A percentile compares a stretch with the other conserved stretches of the same genome.
Conservation (phyloP, 2,329 filamentous ascomycete genomes). For the Colletotrichum siamense region DNA sequence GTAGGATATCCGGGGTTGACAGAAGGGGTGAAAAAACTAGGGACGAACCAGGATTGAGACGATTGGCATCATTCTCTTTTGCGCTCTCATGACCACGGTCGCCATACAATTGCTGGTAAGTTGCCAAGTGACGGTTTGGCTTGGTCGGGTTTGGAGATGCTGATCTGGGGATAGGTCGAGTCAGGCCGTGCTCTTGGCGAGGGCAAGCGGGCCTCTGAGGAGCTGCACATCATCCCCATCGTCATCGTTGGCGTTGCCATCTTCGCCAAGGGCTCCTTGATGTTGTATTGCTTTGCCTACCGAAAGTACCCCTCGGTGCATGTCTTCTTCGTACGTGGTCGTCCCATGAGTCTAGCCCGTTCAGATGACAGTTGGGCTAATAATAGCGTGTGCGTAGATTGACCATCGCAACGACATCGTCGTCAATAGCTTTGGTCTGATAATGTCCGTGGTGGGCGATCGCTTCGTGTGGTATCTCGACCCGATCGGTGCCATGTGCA, state of each 20-base stretch:
- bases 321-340: conserved; percentile 53
- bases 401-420: conserved; percentile 63
- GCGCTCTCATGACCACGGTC: conserved; percentile 70
- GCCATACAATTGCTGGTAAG: conserved; percentile 65
- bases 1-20: background rate
- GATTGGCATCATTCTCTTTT: conserved; percentile 70
- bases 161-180: conserved; percentile 47
- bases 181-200: conserved; percentile 57
- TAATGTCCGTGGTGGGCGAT: conserved; percentile 61
- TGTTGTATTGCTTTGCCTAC: conserved; percentile 59
- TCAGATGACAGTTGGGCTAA: conserved; percentile 2
- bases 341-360: conserved; percentile 4
- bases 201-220: conserved; percentile 44
- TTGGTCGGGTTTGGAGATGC: conserved; percentile 18
- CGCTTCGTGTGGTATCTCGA: conserved; percentile 65
- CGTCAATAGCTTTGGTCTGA: conserved; percentile 59
- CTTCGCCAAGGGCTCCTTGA: conserved; percentile 55
- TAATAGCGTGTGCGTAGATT: conserved; percentile 33
- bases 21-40: conserved; percentile 28
- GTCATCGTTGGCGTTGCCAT: conserved; percentile 60
- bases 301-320: conserved; percentile 60
- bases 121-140: conserved; percentile 19
- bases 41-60: conserved; percentile 68
- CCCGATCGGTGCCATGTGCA: conserved; percentile 64
- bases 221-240: conserved; percentile 59